Percentiles rank a stretch among this genome's conserved stretches.
Conservation (phyloP, 2,329 filamentous ascomycete genomes). For the Penicillium sp. region DNA sequence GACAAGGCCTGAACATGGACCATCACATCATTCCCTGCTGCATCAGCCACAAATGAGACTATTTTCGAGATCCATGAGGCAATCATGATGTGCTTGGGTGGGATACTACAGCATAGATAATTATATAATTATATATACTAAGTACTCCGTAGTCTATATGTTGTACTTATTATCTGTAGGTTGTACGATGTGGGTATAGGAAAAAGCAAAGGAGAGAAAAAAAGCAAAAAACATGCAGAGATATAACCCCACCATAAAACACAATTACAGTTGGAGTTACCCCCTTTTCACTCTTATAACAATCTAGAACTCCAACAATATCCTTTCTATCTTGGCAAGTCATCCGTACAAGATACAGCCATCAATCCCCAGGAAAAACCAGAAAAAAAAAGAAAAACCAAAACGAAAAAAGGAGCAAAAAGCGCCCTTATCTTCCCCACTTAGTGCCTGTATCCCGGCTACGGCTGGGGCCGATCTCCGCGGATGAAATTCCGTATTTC, state of each 20-base stretch:
- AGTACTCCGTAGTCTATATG: neutral
- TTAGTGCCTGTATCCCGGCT: slow-evolving; percentile 5
- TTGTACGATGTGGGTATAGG: neutral
- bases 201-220: neutral
- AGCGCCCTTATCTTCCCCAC: slow-evolving; percentile 5
- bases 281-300: neutral
- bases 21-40: slow-evolving; percentile 9
- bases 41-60: slow-evolving; percentile 4
- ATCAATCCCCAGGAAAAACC: neutral
- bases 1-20: neutral
- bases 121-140: neutral
- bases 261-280: neutral
- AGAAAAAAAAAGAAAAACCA: no score
- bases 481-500: slow-evolving; percentile 11
- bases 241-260: neutral
- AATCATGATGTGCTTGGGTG: neutral
- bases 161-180: neutral
- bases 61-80: neutral
- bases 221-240: neutral
- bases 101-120: neutral
- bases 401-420: neutral
- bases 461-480: slow-evolving; percentile 26
- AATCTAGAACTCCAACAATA: neutral
- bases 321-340: neutral
- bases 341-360: neutral